phyloP scores from a whole-genome alignment of 257 asterid species.

The Nicotiana sylvestris region DNA sequence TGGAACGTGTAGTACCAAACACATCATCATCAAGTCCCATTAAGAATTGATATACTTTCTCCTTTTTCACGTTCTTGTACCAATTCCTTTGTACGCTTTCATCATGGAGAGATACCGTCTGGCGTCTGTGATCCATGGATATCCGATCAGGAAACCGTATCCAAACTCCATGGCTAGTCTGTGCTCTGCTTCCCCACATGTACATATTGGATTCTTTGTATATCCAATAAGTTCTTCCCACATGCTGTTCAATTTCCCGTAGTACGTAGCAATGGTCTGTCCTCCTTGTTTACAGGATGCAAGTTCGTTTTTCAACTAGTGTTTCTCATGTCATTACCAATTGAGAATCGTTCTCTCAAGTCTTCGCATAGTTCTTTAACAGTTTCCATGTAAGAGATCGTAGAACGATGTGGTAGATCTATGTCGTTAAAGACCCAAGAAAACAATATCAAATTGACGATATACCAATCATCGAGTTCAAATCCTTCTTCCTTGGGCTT shows the following conservation, averaged over 20 bases:
- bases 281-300: neutral
- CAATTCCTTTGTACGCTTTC: no score
- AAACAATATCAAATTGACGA: constrained; percentile 5
- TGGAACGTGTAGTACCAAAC: no score
- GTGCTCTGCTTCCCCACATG: no score
- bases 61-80: no score
- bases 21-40: no score
- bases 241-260: neutral
- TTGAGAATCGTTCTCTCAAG: neutral
- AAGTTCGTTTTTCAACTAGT: neutral
- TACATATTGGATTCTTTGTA: no score
- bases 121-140: no score
- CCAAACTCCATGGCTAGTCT: no score
- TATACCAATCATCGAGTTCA: constrained; percentile 5
- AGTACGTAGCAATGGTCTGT: neutral
- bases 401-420: neutral
- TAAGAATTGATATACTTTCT: no score
- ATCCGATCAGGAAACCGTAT: no score
- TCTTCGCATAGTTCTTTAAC: neutral
- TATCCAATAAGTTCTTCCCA: no score
- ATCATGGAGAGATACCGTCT: no score
- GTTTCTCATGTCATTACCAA: neutral
- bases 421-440: constrained; percentile 4
- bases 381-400: neutral
- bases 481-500: neutral